A percentile compares a stretch with the other conserved stretches of the same genome.
Conservation (phyloP, 805 yeast species). For the Kuraishia piskuri region DNA sequence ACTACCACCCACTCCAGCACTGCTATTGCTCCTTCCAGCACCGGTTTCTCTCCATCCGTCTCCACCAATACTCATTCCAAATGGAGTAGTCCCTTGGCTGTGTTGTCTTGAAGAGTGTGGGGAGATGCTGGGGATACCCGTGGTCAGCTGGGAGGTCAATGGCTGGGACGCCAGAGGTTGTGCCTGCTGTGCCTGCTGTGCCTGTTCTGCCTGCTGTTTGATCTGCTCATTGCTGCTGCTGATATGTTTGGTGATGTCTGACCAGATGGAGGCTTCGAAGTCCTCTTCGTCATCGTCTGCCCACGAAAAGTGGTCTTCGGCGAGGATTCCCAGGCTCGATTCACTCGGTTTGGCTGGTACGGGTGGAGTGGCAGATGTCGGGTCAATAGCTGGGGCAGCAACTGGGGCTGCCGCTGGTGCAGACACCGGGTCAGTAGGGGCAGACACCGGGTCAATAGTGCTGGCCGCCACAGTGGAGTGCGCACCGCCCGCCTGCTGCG, state of each 20-base stretch:
- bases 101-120: neutral
- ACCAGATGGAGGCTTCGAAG: slow-evolving; percentile 11
- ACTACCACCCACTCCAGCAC: no score
- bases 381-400: slow-evolving; percentile 2
- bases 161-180: neutral
- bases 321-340: slow-evolving; percentile 5
- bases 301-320: slow-evolving; percentile 10
- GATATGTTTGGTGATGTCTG: slow-evolving; percentile 9
- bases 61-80: neutral
- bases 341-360: neutral
- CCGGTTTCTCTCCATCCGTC: neutral
- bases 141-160: neutral
- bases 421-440: slow-evolving; percentile 1
- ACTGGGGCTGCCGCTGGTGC: slow-evolving; percentile 4
- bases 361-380: neutral
- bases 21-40: neutral
- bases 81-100: neutral
- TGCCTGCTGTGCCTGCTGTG: neutral
- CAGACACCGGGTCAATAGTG: neutral
- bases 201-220: slow-evolving; percentile 1
- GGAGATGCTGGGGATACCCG: slow-evolving; percentile 14
- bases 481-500: no score
- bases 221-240: neutral
- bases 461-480: no score
- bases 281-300: slow-evolving; percentile 11